phyloP scores from a whole-genome alignment of 1,139 yeast genomes.

The Yamadazyma taylorii region DNA sequence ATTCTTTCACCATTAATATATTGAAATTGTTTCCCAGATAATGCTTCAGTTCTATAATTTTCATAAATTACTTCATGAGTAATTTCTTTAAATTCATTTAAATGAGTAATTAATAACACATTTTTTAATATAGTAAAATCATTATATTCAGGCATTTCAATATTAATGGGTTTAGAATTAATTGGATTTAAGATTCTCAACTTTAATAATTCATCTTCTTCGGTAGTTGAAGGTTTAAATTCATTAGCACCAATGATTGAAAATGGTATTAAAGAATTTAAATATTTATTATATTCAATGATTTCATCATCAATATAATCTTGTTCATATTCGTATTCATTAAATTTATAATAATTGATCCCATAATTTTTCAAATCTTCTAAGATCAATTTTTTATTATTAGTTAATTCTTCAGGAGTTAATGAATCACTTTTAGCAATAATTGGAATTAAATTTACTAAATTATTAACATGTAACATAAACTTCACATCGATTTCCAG shows the following conservation, averaged over 20 bases:
- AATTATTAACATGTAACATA: constrained; percentile 40
- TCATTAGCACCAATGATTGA: constrained; percentile 47
- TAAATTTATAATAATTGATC: constrained; percentile 46
- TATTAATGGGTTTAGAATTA: constrained; percentile 40
- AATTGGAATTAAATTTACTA: constrained; percentile 45
- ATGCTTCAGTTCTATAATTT: constrained; percentile 68
- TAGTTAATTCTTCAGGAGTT: constrained; percentile 36
- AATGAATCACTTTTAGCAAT: constrained; percentile 45
- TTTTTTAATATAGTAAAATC: constrained; percentile 68
- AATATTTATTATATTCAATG: constrained; percentile 47
- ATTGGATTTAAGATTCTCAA: constrained; percentile 39
- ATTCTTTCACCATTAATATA: constrained; percentile 28
- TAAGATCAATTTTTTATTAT: constrained; percentile 39
- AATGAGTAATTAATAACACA: constrained; percentile 71
- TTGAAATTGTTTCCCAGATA: constrained; percentile 49
- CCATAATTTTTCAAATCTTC: constrained; percentile 43
- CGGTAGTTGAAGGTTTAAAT: constrained; percentile 34
- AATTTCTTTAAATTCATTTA: constrained; percentile 70
- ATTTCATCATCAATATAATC: constrained; percentile 52
- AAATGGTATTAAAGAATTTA: constrained; percentile 43
- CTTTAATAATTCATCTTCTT: constrained; percentile 38
- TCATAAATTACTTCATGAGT: constrained; percentile 71
- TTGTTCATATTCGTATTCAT: constrained; percentile 49
- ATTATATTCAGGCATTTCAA: constrained; percentile 57
- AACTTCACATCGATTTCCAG: constrained; percentile 43